Conservation (phyloP, 371 early-diverging fungal genomes). For the Rhizomucor miehei region DNA sequence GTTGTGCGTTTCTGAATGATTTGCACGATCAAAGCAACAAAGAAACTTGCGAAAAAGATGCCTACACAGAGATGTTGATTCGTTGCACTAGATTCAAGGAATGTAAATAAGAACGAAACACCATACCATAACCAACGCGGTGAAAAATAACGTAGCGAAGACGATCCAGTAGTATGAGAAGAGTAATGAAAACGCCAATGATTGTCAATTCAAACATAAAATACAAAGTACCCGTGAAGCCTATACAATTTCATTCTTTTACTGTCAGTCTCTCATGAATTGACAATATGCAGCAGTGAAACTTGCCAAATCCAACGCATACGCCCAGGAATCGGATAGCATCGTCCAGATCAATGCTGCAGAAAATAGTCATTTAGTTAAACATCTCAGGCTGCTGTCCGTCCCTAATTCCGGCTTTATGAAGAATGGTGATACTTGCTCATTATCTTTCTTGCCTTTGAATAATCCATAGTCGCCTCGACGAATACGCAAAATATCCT, state of each 20-base stretch:
- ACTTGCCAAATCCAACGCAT: conserved; percentile 43
- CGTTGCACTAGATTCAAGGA: not conserved
- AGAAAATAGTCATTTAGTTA: not conserved
- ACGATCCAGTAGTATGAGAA: conserved; percentile 30
- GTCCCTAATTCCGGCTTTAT: no score
- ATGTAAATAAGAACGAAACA: not conserved
- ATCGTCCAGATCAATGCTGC: conserved; percentile 47
- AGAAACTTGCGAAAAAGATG: conserved; percentile 43
- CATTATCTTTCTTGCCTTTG: conserved; percentile 45
- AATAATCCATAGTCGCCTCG: conserved; percentile 43
- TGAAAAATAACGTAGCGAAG: conserved; percentile 27
- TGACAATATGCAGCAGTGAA: not conserved
- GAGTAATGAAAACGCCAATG: conserved; percentile 30
- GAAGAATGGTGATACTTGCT: conserved; percentile 27
- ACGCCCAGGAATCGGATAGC: conserved; percentile 49
- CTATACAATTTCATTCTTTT: conserved; percentile 7
- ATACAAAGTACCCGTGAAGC: conserved; percentile 47
- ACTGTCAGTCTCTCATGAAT: not conserved
- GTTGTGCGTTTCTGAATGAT: conserved; percentile 44
- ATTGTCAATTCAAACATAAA: conserved; percentile 39
- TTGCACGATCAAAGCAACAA: conserved; percentile 42
- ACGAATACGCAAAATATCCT: conserved; percentile 38
- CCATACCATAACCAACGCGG: conserved; percentile 27
- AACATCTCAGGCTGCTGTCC: no score
- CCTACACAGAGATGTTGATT: no score